These are phyloP conservation scores for Aaosphaeria pasadenensis DNA, from an alignment of 2,329 filamentous ascomycete species.

Conservation along the genomic window DNA sequence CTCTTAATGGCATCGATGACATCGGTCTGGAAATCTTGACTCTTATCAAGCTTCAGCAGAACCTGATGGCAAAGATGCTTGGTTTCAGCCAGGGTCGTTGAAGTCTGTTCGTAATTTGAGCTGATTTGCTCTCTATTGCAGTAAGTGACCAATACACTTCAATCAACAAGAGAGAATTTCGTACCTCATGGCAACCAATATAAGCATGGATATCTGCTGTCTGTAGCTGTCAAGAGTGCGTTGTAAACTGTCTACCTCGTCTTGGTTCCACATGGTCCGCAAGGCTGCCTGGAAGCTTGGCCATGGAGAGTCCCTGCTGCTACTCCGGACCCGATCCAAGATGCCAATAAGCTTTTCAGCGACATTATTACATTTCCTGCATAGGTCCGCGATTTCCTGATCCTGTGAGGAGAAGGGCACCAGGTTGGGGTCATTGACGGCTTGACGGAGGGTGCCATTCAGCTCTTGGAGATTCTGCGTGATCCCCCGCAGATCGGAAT, in stretches of 20 bases:
- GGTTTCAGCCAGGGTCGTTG: no score
- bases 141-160: no score
- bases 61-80: no score
- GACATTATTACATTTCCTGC: background rate
- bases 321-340: background rate
- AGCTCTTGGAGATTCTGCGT: background rate
- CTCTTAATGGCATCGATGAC: no score
- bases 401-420: background rate
- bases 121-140: no score
- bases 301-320: slow-evolving; percentile 1
- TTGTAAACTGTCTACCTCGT: slow-evolving; percentile 1
- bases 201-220: slow-evolving; percentile 6
- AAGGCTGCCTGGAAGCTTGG: slow-evolving; percentile 4
- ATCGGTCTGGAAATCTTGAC: no score
- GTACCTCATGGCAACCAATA: slow-evolving; percentile 2
- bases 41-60: no score
- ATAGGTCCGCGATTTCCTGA: background rate
- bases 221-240: slow-evolving; percentile 5
- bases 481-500: background rate
- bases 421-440: no score
- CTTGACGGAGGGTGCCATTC: no score
- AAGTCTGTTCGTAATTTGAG: no score
- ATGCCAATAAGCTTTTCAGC: background rate
- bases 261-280: slow-evolving; percentile 4
- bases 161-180: background rate